These are phyloP conservation scores for Diutina catenulata DNA, from an alignment of 1,139 yeast species.

Conservation along the genomic window DNA sequence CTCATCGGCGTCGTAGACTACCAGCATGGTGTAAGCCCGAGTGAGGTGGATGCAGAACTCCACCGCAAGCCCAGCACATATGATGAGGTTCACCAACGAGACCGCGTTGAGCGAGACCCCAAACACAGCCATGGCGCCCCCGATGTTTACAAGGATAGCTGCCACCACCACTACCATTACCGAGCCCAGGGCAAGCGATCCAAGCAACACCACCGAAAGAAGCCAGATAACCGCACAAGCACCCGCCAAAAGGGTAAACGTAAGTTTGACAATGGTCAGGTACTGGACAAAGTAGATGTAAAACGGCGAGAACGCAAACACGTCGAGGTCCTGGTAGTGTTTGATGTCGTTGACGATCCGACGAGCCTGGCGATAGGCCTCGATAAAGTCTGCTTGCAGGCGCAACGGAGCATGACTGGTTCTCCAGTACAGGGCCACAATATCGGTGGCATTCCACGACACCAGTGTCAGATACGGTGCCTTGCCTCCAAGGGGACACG, in stretches of 20 bases:
- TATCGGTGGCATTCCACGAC: slow-evolving; percentile 25
- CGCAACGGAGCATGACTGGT: slow-evolving; percentile 73
- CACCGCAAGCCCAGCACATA: slow-evolving; percentile 85
- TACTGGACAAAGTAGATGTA: slow-evolving; percentile 91
- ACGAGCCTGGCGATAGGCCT: slow-evolving; percentile 65
- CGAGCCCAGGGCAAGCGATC: slow-evolving; percentile 51
- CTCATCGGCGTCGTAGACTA: slow-evolving; percentile 19
- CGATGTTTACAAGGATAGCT: slow-evolving; percentile 59
- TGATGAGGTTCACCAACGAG: slow-evolving; percentile 74
- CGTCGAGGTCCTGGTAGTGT: slow-evolving; percentile 22
- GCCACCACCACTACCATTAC: slow-evolving; percentile 47
- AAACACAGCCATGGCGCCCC: slow-evolving; percentile 71
- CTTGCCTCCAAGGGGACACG: slow-evolving; percentile 92
- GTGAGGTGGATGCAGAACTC: slow-evolving; percentile 88
- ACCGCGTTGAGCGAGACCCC: slow-evolving; percentile 79
- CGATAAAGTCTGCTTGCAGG: slow-evolving; percentile 75
- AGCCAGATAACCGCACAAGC: slow-evolving; percentile 48
- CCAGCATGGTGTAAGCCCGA: slow-evolving; percentile 42
- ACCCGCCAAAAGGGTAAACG: slow-evolving; percentile 40
- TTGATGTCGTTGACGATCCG: slow-evolving; percentile 54
- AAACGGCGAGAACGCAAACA: slow-evolving; percentile 87
- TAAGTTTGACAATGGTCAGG: slow-evolving; percentile 43
- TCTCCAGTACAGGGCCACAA: slow-evolving; percentile 59
- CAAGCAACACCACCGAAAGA: slow-evolving; percentile 48
- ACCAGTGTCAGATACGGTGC: slow-evolving; percentile 76